These are phyloP conservation scores for Lodderomyces pseudojiufengensis DNA, from an alignment of 1,139 yeast genomes.

Conservation along the genomic window DNA sequence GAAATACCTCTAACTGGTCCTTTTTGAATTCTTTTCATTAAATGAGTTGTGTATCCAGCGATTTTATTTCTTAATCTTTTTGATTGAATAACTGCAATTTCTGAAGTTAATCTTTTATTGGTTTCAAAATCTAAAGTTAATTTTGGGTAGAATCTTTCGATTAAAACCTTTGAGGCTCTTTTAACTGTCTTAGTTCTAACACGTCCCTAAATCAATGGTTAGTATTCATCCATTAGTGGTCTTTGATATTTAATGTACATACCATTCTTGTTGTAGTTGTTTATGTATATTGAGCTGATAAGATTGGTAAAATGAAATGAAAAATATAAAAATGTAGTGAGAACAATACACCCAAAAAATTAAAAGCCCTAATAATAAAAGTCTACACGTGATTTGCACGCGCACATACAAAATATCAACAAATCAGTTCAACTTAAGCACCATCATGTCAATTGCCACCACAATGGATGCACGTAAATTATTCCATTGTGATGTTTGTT, in stretches of 20 bases:
- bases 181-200: slow-evolving; percentile 99
- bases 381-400: background rate
- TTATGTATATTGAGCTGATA: slow-evolving; percentile 17
- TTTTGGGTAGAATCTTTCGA: slow-evolving; percentile 99
- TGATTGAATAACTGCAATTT: slow-evolving; percentile 98
- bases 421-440: background rate
- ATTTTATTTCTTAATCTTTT: slow-evolving; percentile 99
- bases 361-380: slow-evolving; percentile 3
- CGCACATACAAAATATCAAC: background rate
- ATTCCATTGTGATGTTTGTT: slow-evolving; percentile 93
- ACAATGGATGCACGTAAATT: slow-evolving; percentile 40
- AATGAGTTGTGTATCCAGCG: slow-evolving; percentile 99
- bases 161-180: slow-evolving; percentile 99
- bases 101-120: slow-evolving; percentile 99
- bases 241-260: slow-evolving; percentile 19
- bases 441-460: background rate
- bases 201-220: slow-evolving; percentile 66
- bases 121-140: slow-evolving; percentile 99
- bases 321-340: background rate
- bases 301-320: slow-evolving; percentile 9
- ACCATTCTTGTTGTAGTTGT: slow-evolving; percentile 35
- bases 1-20: slow-evolving; percentile 99
- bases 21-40: slow-evolving; percentile 99
- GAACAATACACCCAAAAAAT: background rate
- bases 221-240: slow-evolving; percentile 17